Percentiles rank a stretch among this genome's conserved stretches.
Evolutionary conservation across 1,284 basidiomycete genomes (phyloP).

Genomic region (Hemileia vastatrix): DNA sequence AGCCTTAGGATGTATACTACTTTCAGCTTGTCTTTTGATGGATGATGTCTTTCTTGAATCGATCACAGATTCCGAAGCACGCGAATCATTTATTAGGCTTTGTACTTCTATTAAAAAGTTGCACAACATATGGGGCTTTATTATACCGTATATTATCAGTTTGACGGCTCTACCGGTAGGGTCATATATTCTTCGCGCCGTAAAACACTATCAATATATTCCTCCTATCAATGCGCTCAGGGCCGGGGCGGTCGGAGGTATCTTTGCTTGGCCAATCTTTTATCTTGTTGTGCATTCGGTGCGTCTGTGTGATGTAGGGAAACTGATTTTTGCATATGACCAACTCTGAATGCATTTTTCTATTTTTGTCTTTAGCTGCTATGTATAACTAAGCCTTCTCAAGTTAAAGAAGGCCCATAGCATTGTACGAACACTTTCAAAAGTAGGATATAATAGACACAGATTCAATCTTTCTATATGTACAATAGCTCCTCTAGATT

Average conservation of each 20-base stretch:
- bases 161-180: slow-evolving; percentile 6
- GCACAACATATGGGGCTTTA: not conserved
- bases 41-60: slow-evolving; percentile 1
- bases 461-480: too few species aligned
- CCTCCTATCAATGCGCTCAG: slow-evolving; percentile 1
- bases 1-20: slow-evolving; percentile 4
- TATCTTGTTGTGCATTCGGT: slow-evolving; percentile 3
- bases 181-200: slow-evolving; percentile 2
- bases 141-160: slow-evolving; percentile 13
- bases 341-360: too few species aligned
- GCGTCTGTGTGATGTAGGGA: too few species aligned
- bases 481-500: too few species aligned
- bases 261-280: slow-evolving; percentile 15
- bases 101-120: not conserved
- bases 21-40: not conserved
- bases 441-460: too few species aligned
- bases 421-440: too few species aligned
- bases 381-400: too few species aligned
- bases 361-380: too few species aligned
- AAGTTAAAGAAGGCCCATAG: too few species aligned
- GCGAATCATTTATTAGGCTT: too few species aligned
- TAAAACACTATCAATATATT: not conserved
- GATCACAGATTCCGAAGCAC: not conserved
- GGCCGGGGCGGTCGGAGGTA: slow-evolving; percentile 8
- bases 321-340: too few species aligned